phyloP scores from a whole-genome alignment of 768 basidiomycete species.

The Boletus bicolor region DNA sequence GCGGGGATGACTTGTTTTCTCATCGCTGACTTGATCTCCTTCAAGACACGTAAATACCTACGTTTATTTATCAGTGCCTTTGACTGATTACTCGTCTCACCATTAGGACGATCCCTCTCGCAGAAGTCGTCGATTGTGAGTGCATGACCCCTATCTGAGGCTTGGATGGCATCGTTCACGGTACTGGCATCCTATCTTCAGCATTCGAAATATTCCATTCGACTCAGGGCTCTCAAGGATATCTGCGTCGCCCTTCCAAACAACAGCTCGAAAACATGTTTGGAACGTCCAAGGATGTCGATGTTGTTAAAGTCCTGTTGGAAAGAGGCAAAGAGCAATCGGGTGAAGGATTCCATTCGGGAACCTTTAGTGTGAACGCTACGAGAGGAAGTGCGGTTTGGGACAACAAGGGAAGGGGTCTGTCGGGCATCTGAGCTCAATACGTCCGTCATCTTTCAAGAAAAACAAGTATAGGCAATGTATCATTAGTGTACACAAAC shows the following conservation, averaged over 20 bases:
- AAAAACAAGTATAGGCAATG: slow-evolving; percentile 2
- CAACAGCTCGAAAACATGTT: slow-evolving; percentile 81
- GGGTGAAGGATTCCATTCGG: slow-evolving; percentile 42
- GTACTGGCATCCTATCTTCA: slow-evolving; percentile 22
- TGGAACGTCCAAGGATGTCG: slow-evolving; percentile 58
- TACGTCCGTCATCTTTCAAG: background rate
- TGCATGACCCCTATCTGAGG: slow-evolving; percentile 2
- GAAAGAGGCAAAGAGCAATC: slow-evolving; percentile 59
- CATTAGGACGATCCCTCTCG: slow-evolving; percentile 60
- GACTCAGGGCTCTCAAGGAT: slow-evolving; percentile 73
- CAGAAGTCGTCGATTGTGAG: slow-evolving; percentile 82
- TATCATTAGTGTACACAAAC: slow-evolving; percentile 16
- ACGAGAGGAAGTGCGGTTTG: slow-evolving; percentile 35
- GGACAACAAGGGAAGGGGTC: slow-evolving; percentile 41
- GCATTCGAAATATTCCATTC: slow-evolving; percentile 74
- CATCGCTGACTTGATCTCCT: slow-evolving; percentile 13
- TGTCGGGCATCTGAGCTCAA: slow-evolving; percentile 33
- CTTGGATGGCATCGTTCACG: background rate
- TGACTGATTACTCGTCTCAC: slow-evolving; percentile 12
- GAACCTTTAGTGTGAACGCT: slow-evolving; percentile 12
- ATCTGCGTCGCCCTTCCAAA: slow-evolving; percentile 69
- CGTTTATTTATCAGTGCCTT: background rate
- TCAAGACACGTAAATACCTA: slow-evolving; percentile 61
- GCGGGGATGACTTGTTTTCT: background rate
- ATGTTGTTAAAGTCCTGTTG: slow-evolving; percentile 59